Conservation (phyloP, 2,329 filamentous ascomycete species). For the Fusarium foetens region DNA sequence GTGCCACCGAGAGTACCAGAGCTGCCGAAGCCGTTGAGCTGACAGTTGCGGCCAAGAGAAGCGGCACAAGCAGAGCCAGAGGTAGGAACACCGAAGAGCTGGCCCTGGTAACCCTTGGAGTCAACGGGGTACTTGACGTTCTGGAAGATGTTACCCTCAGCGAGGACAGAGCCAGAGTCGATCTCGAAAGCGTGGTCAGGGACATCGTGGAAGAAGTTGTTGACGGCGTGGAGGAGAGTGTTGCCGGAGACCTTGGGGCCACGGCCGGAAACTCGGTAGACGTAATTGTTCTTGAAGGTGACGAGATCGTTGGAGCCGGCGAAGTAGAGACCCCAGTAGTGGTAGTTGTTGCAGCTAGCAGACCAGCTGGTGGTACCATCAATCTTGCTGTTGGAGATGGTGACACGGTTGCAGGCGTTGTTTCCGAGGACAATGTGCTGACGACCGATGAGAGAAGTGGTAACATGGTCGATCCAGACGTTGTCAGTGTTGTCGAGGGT, state of each 20-base stretch:
- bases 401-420: slow-evolving; percentile 63
- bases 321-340: slow-evolving; percentile 70
- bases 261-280: slow-evolving; percentile 67
- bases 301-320: slow-evolving; percentile 64
- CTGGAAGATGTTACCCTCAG: slow-evolving; percentile 69
- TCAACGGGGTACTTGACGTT: slow-evolving; percentile 59
- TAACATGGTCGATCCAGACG: slow-evolving; percentile 64
- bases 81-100: slow-evolving; percentile 49
- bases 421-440: slow-evolving; percentile 70
- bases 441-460: slow-evolving; percentile 67
- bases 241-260: slow-evolving; percentile 67
- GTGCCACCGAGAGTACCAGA: slow-evolving; percentile 52
- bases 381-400: slow-evolving; percentile 69
- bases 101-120: slow-evolving; percentile 43
- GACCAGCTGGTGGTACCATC: slow-evolving; percentile 65
- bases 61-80: slow-evolving; percentile 53
- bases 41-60: slow-evolving; percentile 60
- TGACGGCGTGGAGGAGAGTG: slow-evolving; percentile 66
- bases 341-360: slow-evolving; percentile 66
- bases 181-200: slow-evolving; percentile 68
- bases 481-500: slow-evolving; percentile 59
- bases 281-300: slow-evolving; percentile 70
- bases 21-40: slow-evolving; percentile 60
- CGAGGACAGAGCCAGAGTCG: slow-evolving; percentile 57
- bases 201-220: slow-evolving; percentile 70